Base-by-base conservation (phyloP, 2,329 filamentous ascomycete genomes). In the Lasiodiplodia hormozganensis region DNA sequence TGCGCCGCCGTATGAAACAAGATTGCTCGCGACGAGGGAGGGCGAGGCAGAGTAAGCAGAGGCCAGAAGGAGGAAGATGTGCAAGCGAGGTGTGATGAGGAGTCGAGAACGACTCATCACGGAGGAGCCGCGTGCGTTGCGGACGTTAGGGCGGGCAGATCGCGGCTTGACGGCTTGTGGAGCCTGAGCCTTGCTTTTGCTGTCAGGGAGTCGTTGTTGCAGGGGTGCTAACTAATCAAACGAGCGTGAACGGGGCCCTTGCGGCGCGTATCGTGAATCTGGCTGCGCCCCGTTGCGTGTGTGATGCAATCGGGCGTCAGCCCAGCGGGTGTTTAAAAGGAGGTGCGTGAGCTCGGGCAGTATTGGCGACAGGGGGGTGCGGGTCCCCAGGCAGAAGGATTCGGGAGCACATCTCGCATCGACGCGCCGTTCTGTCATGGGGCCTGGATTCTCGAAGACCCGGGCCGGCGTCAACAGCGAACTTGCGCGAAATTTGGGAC, bases 11-110 rank as follows among this genome's bases (percentile, higher is more conserved):
- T 18, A 16, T 56, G 53, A 56, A 56, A 56, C 53, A 56, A 56
- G 53, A 56, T 56, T 56, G 53, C 53, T 34, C 53, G 25, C 40
- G 40, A 11, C 40, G 40, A 47, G 14, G n/a, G 40, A 47, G 40
- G 25, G 21, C 21, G 51, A 18, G 12, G 51, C 21, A 14, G 49
- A 53, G 21, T 21, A 23, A 53, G 12, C 14, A 28, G 2, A 28
- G 21, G 51, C 21, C 23, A 28, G 10, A 52, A 21, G 10, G 11
- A 23, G 49, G 21, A 52, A 10, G 7, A 34, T 34, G 31, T 34
- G 21, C 12, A 8, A n/a, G 40, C 40, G 16, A 18, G 18, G 14
- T 47, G 43, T 47, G 43, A 47, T 10, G 43, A 21, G 43, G 21
- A n/a, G 40, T 43, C 40, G 40, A 43, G 40, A 28, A 18, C 14